Percentiles rank a stretch among this genome's conserved stretches.
Evolutionary conservation across 2,329 filamentous ascomycete species (phyloP).

Genomic region (Exutisphaerella laricina): DNA sequence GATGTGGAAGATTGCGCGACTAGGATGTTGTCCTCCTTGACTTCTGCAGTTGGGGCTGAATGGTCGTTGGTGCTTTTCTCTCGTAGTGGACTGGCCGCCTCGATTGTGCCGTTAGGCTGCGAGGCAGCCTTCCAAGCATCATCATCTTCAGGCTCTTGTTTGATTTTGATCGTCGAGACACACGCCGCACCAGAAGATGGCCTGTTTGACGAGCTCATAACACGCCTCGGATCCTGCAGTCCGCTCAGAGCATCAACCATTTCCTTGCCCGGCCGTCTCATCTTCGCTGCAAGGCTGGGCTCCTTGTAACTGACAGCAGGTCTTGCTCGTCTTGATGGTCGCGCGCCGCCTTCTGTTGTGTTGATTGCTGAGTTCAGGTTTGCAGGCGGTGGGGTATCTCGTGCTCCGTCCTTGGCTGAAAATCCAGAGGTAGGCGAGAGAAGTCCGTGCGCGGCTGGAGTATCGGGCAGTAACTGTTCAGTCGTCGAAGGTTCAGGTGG

Average conservation of each 20-base stretch:
- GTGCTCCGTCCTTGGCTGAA: constrained; percentile 25
- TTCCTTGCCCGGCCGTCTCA: constrained; percentile 45
- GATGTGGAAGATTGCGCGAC: neutral
- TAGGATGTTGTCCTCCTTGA: neutral
- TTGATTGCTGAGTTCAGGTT: constrained; percentile 33
- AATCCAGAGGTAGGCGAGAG: constrained; percentile 44
- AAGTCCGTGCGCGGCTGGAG: constrained; percentile 30
- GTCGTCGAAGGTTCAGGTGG: constrained; percentile 13
- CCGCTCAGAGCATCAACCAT: constrained; percentile 42
- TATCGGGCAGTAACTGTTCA: constrained; percentile 21
- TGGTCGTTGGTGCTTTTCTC: constrained; percentile 14
- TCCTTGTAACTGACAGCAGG: constrained; percentile 47
- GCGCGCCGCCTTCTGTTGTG: constrained; percentile 31
- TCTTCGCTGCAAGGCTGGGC: constrained; percentile 45
- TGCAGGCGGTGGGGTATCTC: constrained; percentile 41
- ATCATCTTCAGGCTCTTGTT: constrained; percentile 28
- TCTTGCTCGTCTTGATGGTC: constrained; percentile 43
- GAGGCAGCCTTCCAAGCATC: constrained; percentile 14
- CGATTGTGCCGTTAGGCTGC: neutral
- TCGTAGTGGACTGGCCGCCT: constrained; percentile 19
- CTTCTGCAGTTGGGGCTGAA: neutral
- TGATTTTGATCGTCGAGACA: constrained; percentile 19
- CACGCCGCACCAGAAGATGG: neutral
- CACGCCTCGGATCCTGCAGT: constrained; percentile 25
- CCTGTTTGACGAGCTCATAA: constrained; percentile 25